Conservation (phyloP, 2,329 filamentous ascomycete genomes). For the Trichoderma citrinoviride region DNA sequence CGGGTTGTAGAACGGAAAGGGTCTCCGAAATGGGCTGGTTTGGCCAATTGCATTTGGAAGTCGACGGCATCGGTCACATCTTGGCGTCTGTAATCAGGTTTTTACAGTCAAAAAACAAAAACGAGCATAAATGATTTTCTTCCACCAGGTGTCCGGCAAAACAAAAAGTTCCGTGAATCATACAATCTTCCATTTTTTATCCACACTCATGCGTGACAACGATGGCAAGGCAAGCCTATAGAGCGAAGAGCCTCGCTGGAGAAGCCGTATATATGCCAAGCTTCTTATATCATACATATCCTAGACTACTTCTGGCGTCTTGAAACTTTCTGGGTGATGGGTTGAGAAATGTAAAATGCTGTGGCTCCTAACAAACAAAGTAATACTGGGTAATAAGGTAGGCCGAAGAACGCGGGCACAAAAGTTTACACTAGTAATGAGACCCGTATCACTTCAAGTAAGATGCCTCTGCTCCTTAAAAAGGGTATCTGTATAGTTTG, state of each 20-base stretch:
- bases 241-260: not conserved
- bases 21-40: conserved; percentile 54
- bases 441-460: not conserved
- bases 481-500: conserved; percentile 10
- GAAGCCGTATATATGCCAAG: no score
- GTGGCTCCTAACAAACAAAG: no score
- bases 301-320: no score
- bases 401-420: not conserved
- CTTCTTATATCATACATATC: not conserved
- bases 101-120: conserved; percentile 56
- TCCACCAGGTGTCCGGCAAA: conserved; percentile 29
- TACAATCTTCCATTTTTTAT: not conserved
- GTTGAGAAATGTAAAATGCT: no score
- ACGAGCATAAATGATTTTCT: conserved; percentile 41
- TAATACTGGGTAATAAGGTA: no score
- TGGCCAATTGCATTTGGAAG: conserved; percentile 65
- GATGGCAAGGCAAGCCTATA: not conserved
- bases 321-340: no score
- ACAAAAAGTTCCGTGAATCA: conserved; percentile 34
- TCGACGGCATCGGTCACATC: conserved; percentile 63
- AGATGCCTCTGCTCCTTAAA: not conserved
- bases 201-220: not conserved
- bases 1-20: conserved; percentile 47
- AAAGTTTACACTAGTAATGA: not conserved
- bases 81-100: conserved; percentile 66